Evolutionary conservation across 1,284 basidiomycete species (phyloP), one percentile per base, ranked within the genome.

Genomic region (Ceratobasidium sp.): DNA sequence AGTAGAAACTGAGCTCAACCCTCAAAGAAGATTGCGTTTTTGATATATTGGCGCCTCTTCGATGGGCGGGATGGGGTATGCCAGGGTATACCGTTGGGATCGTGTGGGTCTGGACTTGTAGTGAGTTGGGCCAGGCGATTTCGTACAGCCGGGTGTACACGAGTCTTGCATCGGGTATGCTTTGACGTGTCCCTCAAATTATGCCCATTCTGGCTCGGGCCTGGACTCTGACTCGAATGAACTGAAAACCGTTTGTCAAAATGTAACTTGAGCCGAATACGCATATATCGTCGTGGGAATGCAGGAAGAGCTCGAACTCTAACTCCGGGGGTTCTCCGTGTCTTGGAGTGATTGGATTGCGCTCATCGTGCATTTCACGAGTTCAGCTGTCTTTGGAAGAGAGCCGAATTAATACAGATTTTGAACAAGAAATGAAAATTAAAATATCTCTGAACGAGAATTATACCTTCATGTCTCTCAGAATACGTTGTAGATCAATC

Each of bases 1-100:
- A 26, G 5, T 18, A 13, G 13, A 26, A 63, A 63, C 33, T 63
- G 13, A 6, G 39, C 12, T 63, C 60, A 42, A 40, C 60, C 60
- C 60, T 63, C 20, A 33, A 63, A 40, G 60, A 63, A 63, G 60
- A 42, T 33, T 26, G 60, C 60, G 13, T 39, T 63, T 46, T 42
- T 33, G 60, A 63, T 26, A 33, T n/a, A n/a, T n/a, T 63, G 26
- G 60, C 33, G 60, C 20, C 20, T 12, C 28, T 42, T 63, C 23
- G 56, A 46, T 46, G 60, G 26, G 26, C 9, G 58, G 39, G 33
- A 63, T 63, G 33, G 60, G n/a, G n/a, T n/a, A n/a, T n/a, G 23
- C 33, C 12, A 18, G 33, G 60, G 60, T 40, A 63, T 18, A n/a
- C n/a, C n/a, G 28, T 20, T 42, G 23, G 60, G 28, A 18, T 18